Conservation (phyloP, 495 filamentous ascomycete species). For the Penicillium fimorum region DNA sequence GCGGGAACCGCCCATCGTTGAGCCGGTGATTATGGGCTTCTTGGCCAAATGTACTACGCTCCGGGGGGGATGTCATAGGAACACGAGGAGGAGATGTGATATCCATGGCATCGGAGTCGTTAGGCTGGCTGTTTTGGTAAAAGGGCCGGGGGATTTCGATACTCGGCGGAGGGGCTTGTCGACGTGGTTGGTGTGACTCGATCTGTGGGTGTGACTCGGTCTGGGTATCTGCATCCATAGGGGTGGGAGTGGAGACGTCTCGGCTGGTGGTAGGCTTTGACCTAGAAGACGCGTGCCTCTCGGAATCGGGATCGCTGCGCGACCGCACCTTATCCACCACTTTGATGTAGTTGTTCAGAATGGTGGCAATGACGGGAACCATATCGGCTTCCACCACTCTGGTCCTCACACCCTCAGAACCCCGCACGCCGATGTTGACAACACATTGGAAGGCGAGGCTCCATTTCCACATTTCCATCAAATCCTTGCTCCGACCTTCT, state of each 20-base stretch:
- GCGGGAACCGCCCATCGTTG: slow-evolving; percentile 58
- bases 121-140: slow-evolving; percentile 46
- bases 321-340: slow-evolving; percentile 88
- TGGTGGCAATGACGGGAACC: slow-evolving; percentile 98
- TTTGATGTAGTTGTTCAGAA: slow-evolving; percentile 96
- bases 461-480: slow-evolving; percentile 99
- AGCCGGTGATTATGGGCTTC: slow-evolving; percentile 46
- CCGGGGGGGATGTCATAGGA: slow-evolving; percentile 70
- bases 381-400: slow-evolving; percentile 97
- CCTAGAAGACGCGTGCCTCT: slow-evolving; percentile 45
- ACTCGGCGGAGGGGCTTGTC: slow-evolving; percentile 67
- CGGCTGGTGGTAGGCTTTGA: slow-evolving; percentile 28
- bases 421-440: slow-evolving; percentile 95
- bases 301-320: slow-evolving; percentile 69
- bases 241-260: slow-evolving; percentile 21
- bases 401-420: slow-evolving; percentile 88
- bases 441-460: slow-evolving; percentile 98
- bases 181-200: slow-evolving; percentile 53
- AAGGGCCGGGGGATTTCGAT: slow-evolving; percentile 70
- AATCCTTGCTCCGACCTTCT: slow-evolving; percentile 88
- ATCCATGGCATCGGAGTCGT: slow-evolving; percentile 56
- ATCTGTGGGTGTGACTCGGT: slow-evolving; percentile 38
- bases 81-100: slow-evolving; percentile 65
- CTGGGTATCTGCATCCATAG: slow-evolving; percentile 21
- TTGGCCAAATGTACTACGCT: slow-evolving; percentile 65